Evolutionary conservation across 805 yeast genomes (phyloP).

Genomic region (Candida verbasci): DNA sequence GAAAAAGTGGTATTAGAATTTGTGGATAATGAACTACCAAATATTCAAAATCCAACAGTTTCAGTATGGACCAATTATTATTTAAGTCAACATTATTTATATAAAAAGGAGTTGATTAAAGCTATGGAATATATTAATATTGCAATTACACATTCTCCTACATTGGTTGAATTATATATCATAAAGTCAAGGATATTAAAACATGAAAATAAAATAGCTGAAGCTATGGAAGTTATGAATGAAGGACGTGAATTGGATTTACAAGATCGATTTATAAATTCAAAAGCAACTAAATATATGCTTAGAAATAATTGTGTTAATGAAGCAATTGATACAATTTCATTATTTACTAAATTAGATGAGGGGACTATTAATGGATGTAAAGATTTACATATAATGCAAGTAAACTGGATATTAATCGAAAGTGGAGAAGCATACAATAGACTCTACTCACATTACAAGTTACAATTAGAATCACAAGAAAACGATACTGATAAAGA

Average conservation of each 20-base stretch:
- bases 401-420: constrained; percentile 82
- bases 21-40: constrained; percentile 23
- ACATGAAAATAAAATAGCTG: constrained; percentile 55
- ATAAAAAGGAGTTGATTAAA: constrained; percentile 44
- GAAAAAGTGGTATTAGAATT: constrained; percentile 53
- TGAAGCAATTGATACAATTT: constrained; percentile 67
- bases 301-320: constrained; percentile 72
- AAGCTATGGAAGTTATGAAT: constrained; percentile 65
- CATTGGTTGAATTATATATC: constrained; percentile 76
- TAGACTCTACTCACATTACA: constrained; percentile 45
- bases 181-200: constrained; percentile 77
- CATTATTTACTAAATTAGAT: constrained; percentile 75
- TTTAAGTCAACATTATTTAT: constrained; percentile 72
- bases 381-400: constrained; percentile 81
- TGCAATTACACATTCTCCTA: constrained; percentile 73
- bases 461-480: constrained; percentile 15
- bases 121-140: constrained; percentile 57
- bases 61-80: constrained; percentile 70
- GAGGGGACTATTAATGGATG: constrained; percentile 81
- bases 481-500: constrained; percentile 20
- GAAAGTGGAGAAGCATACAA: constrained; percentile 82
- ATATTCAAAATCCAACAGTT: constrained; percentile 39
- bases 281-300: constrained; percentile 80
- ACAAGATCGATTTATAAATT: constrained; percentile 88
- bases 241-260: constrained; percentile 72